Base-by-base conservation (phyloP, 352 stramenopile species). In the Phytophthora rubi region DNA sequence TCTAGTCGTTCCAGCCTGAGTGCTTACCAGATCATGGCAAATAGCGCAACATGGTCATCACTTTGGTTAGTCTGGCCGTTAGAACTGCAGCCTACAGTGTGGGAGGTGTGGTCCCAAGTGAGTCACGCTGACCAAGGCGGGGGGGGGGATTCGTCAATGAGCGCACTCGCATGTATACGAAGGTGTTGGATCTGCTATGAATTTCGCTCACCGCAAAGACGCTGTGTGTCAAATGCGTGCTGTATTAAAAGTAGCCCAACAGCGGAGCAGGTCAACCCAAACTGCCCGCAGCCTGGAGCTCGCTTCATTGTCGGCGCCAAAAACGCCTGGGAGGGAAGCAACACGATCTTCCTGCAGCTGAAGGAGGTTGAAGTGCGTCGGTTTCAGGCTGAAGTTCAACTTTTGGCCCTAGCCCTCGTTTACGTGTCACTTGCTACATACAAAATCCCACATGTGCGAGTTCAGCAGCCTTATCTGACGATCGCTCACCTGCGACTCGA, bases 361-460 rank as follows among this genome's bases (percentile, higher is more conserved):
- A 55, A 62, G 42, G 30, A 67, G 37, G 58, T 64, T 73, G 65
- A 73, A 73, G 65, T 32, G 37, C 53, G 47, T 15, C 33, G 12
- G 53, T 56, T 49, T 58, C 44, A 16, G 53, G 33, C 53, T 59
- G 51, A 69, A 73, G 52, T 73, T 73, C 66, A 73, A 73, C 66
- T 55, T 64, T 55, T 44, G 18, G 13, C 62, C 68, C 67, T 70
- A 66, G 7, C 49, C 61, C 54, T 44, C 47, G 37, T 62, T 75
- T 71, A 75, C 68, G 62, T 75, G 54, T 70, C 53, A 65, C 48
- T 65, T 49, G 35, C 21, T 47, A 32, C 61, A 72, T 75, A 75
- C 44, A 68, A 44, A 72, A 65, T 28, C 18, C 12, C 44, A 68
- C 18, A 75, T 63, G 30, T 72, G 15, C 63, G 8, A 68, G 68